Evolutionary conservation across 2,329 filamentous ascomycete genomes (phyloP).

Genomic region (Stagonosporopsis tanaceti): DNA sequence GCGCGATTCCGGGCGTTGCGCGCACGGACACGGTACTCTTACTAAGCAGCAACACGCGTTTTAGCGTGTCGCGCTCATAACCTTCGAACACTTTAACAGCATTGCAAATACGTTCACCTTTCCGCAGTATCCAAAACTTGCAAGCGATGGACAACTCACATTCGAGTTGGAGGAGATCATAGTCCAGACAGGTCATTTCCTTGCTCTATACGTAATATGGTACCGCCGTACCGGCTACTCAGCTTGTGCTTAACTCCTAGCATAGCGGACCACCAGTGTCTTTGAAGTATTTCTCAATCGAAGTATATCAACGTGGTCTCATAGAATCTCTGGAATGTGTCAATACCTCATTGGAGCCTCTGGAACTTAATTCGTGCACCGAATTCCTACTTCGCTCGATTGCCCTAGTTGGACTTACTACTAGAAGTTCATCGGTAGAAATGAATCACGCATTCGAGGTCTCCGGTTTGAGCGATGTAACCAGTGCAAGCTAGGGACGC

Average conservation of each 20-base stretch:
- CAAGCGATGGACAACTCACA: too few relatives aligned
- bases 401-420: not conserved
- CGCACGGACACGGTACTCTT: too few relatives aligned
- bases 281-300: not conserved
- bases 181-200: too few relatives aligned
- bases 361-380: not conserved
- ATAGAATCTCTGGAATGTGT: not conserved
- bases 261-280: not conserved
- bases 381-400: not conserved
- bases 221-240: not conserved
- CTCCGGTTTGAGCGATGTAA: not conserved
- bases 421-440: not conserved
- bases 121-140: too few relatives aligned
- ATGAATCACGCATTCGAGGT: not conserved
- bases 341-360: not conserved
- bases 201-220: not conserved
- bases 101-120: not conserved
- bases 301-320: not conserved
- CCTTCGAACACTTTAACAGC: not conserved
- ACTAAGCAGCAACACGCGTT: conserved; percentile 13
- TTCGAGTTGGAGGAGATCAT: too few relatives aligned
- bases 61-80: conserved; percentile 5
- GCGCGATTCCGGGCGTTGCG: too few relatives aligned
- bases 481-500: not conserved
- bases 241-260: not conserved